Conservation (phyloP, 345 rosid genomes). For the Sisymbrium altissimum region DNA sequence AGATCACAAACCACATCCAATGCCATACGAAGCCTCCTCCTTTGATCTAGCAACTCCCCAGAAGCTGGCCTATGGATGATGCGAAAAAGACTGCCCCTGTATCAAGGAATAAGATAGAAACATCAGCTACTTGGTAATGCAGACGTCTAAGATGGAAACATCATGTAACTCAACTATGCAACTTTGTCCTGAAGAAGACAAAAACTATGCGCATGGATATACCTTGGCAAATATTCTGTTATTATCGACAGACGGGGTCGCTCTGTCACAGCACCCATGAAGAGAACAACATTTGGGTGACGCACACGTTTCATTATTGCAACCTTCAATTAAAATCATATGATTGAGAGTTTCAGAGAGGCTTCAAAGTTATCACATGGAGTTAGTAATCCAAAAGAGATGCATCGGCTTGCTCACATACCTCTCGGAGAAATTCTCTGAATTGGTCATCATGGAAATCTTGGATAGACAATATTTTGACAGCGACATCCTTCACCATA, state of each 20-base stretch:
- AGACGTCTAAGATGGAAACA: not conserved
- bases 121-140: slow-evolving; percentile 4
- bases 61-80: slow-evolving; percentile 84
- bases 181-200: not conserved
- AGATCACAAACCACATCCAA: slow-evolving; percentile 73
- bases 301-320: slow-evolving; percentile 97
- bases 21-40: slow-evolving; percentile 90
- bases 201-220: not conserved
- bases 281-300: slow-evolving; percentile 96
- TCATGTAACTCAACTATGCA: not conserved
- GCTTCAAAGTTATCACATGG: not conserved
- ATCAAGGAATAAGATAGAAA: slow-evolving; percentile 15
- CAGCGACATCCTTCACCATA: slow-evolving; percentile 82
- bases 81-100: slow-evolving; percentile 94
- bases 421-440: slow-evolving; percentile 93
- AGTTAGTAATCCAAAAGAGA: not conserved
- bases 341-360: not conserved
- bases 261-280: slow-evolving; percentile 99
- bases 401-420: slow-evolving; percentile 8
- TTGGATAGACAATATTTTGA: slow-evolving; percentile 80
- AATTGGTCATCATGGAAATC: slow-evolving; percentile 87
- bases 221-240: slow-evolving; percentile 94
- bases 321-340: slow-evolving; percentile 46
- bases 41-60: slow-evolving; percentile 79
- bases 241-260: slow-evolving; percentile 82